Base-by-base conservation (phyloP, 768 basidiomycete genomes). In the Lactarius akahatsu region DNA sequence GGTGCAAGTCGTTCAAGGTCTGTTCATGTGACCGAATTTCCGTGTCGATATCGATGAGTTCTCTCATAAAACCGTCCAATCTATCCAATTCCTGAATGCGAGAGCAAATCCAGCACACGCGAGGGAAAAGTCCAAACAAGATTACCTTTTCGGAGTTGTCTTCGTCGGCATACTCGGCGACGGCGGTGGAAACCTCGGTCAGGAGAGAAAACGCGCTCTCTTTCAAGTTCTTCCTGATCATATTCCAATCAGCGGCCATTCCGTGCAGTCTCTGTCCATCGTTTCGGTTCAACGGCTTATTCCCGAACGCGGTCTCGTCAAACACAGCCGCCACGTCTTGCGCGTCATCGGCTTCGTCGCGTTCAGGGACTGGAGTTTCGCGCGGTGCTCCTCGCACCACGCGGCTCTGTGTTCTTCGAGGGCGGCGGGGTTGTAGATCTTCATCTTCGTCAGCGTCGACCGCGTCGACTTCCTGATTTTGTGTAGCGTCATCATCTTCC, bases 51-150 rank as follows among this genome's bases (percentile, higher is more conserved):
- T 93, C 90, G 28, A 94, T 78, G 3, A 91, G 78, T 55, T 83
- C 80, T 71, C 83, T 86, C 84, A 94, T 89, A 57, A 88, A 78
- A 26, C 57, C 45, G 65, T 96, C 92, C 4, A 94, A 79, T 67
- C 85, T 80, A 23, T 75, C 76, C 28, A 91, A 73, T 40, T 80
- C 79, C 89, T 90, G 64, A 43, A 59, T 57, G 57, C 23, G 52
- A 59, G n/a, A n/a, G n/a, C n/a, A n/a, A n/a, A 62, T 50, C n/a
- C n/a, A 50, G 47, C 47, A 28, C 40, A 57, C 28, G 32, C 32
- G 26, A 40, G 30, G n/a, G 30, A 61, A 59, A 34, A 43, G 34
- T 55, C 20, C 8, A 10, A 20, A 61, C 15, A 6, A 26, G 36
- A 72, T 80, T 58, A 88, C 90, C 77, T 85, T 78, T 66, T 80